These are phyloP conservation scores for barrel medic (Medicago truncatula) DNA, from an alignment of 306 rosid genomes.

Conservation along the genomic window MtrunA17r5.0-ANR NC_053043.1:17737001-17737500, in stretches of 20 bases:
- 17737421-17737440: background rate
- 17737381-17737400: background rate
- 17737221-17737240: slow-evolving; percentile 4
- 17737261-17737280: background rate
- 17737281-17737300: background rate
- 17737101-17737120: background rate
- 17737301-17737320: too few relatives aligned
- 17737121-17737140: background rate
- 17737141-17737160: background rate
- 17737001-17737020: slow-evolving; percentile 10
- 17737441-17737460: slow-evolving; percentile 5
- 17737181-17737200: background rate
- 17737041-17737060: slow-evolving; percentile 13
- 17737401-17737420: background rate
- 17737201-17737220: background rate
- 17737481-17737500: background rate
- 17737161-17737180: slow-evolving; percentile 5
- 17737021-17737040: slow-evolving; percentile 33
- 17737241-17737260: background rate
- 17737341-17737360: background rate
- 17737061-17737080: background rate
- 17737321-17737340: slow-evolving; percentile 3
- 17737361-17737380: background rate
- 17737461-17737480: background rate
- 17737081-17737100: slow-evolving; percentile 25